Conservation (phyloP, 345 rosid genomes). For the Euphorbia peplus region DNA sequence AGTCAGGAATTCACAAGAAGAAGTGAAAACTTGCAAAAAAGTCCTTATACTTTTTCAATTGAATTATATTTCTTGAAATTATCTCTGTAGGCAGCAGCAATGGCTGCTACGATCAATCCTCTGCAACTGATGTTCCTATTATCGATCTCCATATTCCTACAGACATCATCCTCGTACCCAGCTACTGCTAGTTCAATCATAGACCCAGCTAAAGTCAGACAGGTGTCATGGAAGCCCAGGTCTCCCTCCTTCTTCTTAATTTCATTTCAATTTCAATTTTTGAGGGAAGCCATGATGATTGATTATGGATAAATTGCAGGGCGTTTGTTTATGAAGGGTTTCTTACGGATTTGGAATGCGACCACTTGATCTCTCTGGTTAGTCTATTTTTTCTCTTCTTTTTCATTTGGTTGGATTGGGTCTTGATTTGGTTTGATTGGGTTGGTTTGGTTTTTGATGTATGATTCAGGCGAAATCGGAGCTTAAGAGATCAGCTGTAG, state of each 20-base stretch:
- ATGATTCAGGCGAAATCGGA: slow-evolving; percentile 66
- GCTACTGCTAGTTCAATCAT: slow-evolving; percentile 59
- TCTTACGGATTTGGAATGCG: slow-evolving; percentile 89
- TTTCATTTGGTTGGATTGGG: background rate
- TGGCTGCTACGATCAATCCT: no score
- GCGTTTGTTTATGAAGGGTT: slow-evolving; percentile 93
- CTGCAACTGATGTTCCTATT: slow-evolving; percentile 26
- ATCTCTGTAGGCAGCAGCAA: no score
- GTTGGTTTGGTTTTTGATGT: slow-evolving; percentile 8
- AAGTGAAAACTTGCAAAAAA: no score
- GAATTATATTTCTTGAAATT: no score
- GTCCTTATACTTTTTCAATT: no score
- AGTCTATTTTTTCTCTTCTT: slow-evolving; percentile 20
- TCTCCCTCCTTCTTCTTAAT: slow-evolving; percentile 10
- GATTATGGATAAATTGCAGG: slow-evolving; percentile 34
- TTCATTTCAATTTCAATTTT: background rate
- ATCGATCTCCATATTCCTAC: slow-evolving; percentile 37
- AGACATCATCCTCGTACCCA: slow-evolving; percentile 37
- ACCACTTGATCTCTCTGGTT: slow-evolving; percentile 86
- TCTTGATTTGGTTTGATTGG: slow-evolving; percentile 2
- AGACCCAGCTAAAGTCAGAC: slow-evolving; percentile 83
- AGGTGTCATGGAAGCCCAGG: slow-evolving; percentile 86
- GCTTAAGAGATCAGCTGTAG: slow-evolving; percentile 88
- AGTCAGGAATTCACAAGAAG: no score
- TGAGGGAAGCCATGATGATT: background rate